Evolutionary conservation across 495 filamentous ascomycete species (phyloP).

Genomic region (Talaromyces liani): DNA sequence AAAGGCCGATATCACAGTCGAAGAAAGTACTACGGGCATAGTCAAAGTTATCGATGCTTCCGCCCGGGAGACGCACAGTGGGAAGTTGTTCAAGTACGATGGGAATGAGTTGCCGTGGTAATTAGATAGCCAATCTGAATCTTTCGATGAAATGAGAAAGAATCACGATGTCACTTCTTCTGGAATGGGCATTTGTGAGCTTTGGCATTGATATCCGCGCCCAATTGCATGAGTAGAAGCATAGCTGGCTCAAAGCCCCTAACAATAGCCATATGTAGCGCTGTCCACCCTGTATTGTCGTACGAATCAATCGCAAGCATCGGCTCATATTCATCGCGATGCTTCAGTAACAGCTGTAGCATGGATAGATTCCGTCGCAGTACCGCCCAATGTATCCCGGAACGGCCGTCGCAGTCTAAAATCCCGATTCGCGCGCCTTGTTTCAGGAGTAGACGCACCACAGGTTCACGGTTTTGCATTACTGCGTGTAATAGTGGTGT

Average conservation of each 20-base stretch:
- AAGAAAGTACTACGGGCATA: conserved; percentile 28
- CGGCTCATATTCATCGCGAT: neutral
- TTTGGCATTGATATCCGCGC: conserved; percentile 3
- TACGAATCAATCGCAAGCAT: neutral
- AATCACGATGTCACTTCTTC: neutral
- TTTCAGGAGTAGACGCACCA: conserved; percentile 59
- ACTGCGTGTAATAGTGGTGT: conserved; percentile 62
- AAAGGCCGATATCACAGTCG: conserved; percentile 22
- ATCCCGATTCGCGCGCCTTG: conserved; percentile 1
- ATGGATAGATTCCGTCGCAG: neutral
- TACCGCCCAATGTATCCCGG: neutral
- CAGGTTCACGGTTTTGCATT: conserved; percentile 62
- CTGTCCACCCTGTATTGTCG: conserved; percentile 1
- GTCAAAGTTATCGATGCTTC: conserved; percentile 27
- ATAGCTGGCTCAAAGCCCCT: neutral
- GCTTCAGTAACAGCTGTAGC: neutral
- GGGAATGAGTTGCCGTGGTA: conserved; percentile 16
- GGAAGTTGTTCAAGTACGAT: conserved; percentile 21
- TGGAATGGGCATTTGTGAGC: conserved; percentile 2
- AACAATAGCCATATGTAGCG: conserved; percentile 1
- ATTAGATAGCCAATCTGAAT: neutral
- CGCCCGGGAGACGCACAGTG: conserved; percentile 30
- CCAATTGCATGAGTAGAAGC: neutral
- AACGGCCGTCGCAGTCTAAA: conserved; percentile 1
- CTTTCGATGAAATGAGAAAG: neutral